Percentiles rank a stretch among this genome's conserved stretches.
Evolutionary conservation across 768 basidiomycete genomes (phyloP).

Genomic region (Pisolithus microcarpus): DNA sequence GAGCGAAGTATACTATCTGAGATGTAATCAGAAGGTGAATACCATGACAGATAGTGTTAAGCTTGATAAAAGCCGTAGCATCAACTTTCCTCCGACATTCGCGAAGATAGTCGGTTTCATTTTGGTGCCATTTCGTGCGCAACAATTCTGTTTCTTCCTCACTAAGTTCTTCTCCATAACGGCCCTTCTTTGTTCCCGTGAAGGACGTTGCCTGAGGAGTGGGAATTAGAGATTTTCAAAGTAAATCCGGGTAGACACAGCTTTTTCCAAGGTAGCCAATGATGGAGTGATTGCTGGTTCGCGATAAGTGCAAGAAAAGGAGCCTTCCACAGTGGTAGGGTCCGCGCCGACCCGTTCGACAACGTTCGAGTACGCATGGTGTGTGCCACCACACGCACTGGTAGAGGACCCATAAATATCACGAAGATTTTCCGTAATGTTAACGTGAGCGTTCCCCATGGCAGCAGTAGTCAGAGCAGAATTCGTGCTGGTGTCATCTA

Average conservation of each 20-base stretch:
- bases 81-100: conserved; percentile 79
- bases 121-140: conserved; percentile 71
- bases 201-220: conserved; percentile 75
- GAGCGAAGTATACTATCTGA: conserved; percentile 11
- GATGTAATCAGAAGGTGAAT: conserved; percentile 22
- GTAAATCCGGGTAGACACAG: conserved; percentile 86
- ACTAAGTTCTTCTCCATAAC: conserved; percentile 83
- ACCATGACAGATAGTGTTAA: conserved; percentile 96
- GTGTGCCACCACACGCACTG: conserved; percentile 51
- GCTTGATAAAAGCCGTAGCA: conserved; percentile 75
- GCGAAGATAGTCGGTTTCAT: conserved; percentile 87
- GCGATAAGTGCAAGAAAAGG: conserved; percentile 30
- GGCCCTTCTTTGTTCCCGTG: conserved; percentile 75
- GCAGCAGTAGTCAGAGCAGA: conserved; percentile 73
- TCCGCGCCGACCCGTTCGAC: conserved; percentile 49
- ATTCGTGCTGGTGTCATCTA: conserved; percentile 68
- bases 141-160: conserved; percentile 66
- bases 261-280: conserved; percentile 86
- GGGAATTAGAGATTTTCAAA: conserved; percentile 90
- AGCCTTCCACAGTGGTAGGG: conserved; percentile 13
- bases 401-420: conserved; percentile 54
- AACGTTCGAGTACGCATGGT: conserved; percentile 60
- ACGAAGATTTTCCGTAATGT: conserved; percentile 43
- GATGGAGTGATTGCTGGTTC: conserved; percentile 72
- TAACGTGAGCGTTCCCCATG: conserved; percentile 53